Conservation (phyloP, 805 yeast genomes). For the Nakazawaea anatomiae region DNA sequence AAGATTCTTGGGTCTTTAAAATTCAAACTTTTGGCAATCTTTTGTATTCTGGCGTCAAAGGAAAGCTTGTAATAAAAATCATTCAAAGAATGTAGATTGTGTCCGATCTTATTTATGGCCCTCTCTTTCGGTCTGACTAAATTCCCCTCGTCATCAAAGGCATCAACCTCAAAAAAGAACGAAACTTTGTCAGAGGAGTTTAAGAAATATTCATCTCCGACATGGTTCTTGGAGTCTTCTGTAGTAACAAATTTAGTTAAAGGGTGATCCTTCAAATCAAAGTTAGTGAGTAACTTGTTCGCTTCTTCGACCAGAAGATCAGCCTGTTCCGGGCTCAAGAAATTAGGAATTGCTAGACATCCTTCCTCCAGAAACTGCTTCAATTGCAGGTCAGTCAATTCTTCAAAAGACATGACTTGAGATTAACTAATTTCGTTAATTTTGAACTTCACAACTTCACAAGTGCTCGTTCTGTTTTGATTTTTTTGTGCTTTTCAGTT, state of each 20-base stretch:
- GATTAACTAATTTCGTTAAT: not conserved
- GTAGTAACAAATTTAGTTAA: constrained; percentile 62
- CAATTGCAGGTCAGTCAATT: constrained; percentile 44
- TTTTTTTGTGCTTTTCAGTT: too few relatives aligned
- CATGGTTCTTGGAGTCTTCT: constrained; percentile 42
- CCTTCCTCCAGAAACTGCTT: constrained; percentile 49
- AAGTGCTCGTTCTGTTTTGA: not conserved
- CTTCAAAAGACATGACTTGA: constrained; percentile 1
- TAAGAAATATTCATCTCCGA: constrained; percentile 70
- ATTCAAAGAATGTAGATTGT: constrained; percentile 60
- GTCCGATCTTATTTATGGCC: constrained; percentile 76
- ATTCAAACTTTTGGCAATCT: constrained; percentile 45
- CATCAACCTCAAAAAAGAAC: constrained; percentile 68
- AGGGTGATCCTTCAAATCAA: constrained; percentile 58
- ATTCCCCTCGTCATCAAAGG: constrained; percentile 49
- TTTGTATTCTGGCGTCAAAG: constrained; percentile 40
- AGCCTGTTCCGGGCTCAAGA: constrained; percentile 39
- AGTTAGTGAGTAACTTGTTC: constrained; percentile 34
- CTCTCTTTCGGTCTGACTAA: constrained; percentile 44
- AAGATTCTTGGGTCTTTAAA: constrained; percentile 64
- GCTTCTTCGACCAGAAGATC: constrained; percentile 35
- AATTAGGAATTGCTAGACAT: constrained; percentile 52
- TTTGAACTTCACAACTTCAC: not conserved
- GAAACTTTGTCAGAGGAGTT: constrained; percentile 63
- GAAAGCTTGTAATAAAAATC: constrained; percentile 45